Evolutionary conservation across 495 filamentous ascomycete genomes (phyloP).

Genomic region (Letharia lupina): DNA sequence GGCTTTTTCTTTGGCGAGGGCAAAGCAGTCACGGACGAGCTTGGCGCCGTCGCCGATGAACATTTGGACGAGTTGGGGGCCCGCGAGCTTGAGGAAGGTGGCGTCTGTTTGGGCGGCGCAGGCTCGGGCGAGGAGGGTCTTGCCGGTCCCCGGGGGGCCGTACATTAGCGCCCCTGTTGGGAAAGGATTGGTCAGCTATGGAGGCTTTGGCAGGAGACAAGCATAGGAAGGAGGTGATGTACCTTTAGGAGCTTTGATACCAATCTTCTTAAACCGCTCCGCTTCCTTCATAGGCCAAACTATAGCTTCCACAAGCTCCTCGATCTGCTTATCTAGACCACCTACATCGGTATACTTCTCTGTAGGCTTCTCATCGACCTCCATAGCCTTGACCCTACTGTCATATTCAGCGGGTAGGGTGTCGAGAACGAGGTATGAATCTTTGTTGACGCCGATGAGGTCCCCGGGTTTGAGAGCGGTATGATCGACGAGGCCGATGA

Average conservation of each 20-base stretch:
- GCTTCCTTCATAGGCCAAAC: slow-evolving; percentile 99
- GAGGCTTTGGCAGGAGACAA: slow-evolving; percentile 16
- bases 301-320: slow-evolving; percentile 97
- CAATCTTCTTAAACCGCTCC: slow-evolving; percentile 97
- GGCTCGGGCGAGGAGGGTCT: slow-evolving; percentile 92
- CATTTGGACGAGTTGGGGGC: slow-evolving; percentile 99
- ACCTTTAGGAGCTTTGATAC: slow-evolving; percentile 99
- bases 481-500: slow-evolving; percentile 95
- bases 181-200: slow-evolving; percentile 12
- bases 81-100: slow-evolving; percentile 97
- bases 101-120: slow-evolving; percentile 97
- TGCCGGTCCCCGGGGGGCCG: slow-evolving; percentile 90
- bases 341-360: slow-evolving; percentile 99
- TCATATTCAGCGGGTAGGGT: slow-evolving; percentile 99
- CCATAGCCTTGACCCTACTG: slow-evolving; percentile 98
- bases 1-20: slow-evolving; percentile 78
- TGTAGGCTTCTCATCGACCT: slow-evolving; percentile 98
- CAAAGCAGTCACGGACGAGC: slow-evolving; percentile 87
- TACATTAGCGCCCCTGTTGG: slow-evolving; percentile 89
- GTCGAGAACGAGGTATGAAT: slow-evolving; percentile 97
- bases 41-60: slow-evolving; percentile 99
- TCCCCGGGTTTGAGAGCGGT: slow-evolving; percentile 88
- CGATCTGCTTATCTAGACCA: slow-evolving; percentile 97
- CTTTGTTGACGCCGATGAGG: slow-evolving; percentile 97
- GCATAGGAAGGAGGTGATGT: slow-evolving; percentile 24